Percentiles rank a stretch among this genome's conserved stretches.
phyloP scores from a whole-genome alignment of 1,284 basidiomycete species.

The Trichosporon faecale region DNA sequence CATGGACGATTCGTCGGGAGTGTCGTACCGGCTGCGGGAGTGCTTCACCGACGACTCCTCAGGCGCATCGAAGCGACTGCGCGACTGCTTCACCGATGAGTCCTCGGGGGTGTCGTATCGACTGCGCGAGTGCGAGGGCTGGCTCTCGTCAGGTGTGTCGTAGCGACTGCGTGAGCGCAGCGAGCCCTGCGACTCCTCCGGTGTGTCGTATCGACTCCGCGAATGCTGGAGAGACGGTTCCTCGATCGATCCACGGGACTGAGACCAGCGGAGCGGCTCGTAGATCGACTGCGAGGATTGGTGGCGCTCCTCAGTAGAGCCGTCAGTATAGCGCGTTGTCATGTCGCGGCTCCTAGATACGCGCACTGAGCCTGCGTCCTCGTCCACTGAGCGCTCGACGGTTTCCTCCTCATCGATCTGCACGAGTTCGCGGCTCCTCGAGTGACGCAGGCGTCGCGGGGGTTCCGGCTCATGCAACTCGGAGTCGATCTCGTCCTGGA shows the following conservation, averaged over 20 bases:
- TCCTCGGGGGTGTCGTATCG: background rate
- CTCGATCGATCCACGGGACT: background rate
- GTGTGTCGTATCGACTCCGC: background rate
- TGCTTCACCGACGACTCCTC: background rate
- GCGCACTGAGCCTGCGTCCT: conserved; percentile 23
- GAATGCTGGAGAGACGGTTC: background rate
- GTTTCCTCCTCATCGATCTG: conserved; percentile 17
- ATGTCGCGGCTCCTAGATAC: background rate
- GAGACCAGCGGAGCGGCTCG: background rate
- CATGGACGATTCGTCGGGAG: background rate
- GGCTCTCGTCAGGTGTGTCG: background rate
- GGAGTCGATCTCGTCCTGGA: background rate
- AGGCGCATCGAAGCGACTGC: background rate
- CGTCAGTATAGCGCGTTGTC: background rate
- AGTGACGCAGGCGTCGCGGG: background rate
- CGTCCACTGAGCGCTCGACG: conserved; percentile 30
- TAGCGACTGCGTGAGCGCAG: background rate
- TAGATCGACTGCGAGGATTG: background rate
- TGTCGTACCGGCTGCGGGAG: background rate
- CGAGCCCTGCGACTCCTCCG: background rate
- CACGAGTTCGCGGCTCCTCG: background rate
- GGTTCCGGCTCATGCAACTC: background rate
- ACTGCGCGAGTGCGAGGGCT: background rate
- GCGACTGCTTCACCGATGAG: background rate
- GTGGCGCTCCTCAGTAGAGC: background rate